phyloP scores from a whole-genome alignment of 371 early-diverging fungal genomes.

The Saksenaea oblongispora region DNA sequence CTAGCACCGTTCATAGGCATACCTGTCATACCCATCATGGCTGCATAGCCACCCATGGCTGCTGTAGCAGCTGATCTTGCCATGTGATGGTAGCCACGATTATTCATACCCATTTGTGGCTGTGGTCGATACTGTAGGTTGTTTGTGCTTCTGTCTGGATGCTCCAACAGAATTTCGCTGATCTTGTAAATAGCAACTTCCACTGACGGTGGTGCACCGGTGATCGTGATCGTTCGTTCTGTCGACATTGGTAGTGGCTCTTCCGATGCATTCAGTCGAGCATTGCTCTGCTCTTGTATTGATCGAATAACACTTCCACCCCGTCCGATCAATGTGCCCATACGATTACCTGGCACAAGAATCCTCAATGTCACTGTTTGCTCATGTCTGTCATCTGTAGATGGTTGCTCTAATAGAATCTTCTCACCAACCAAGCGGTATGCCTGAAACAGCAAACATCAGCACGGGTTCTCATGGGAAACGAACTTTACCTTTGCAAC shows the following conservation, averaged over 20 bases:
- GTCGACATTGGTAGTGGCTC: conserved; percentile 73
- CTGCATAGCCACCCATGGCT: conserved; percentile 31
- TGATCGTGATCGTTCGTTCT: conserved; percentile 86
- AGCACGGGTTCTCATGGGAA: neutral
- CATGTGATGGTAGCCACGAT: conserved; percentile 9
- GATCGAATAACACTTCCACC: conserved; percentile 86
- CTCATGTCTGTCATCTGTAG: conserved; percentile 24
- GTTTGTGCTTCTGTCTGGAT: conserved; percentile 49
- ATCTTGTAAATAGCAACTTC: conserved; percentile 81
- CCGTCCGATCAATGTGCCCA: conserved; percentile 94
- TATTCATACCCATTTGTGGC: conserved; percentile 26
- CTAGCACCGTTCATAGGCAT: conserved; percentile 40
- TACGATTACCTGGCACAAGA: conserved; percentile 72
- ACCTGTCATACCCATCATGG: conserved; percentile 42
- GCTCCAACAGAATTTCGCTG: conserved; percentile 64
- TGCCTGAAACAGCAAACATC: conserved; percentile 44
- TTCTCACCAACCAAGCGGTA: conserved; percentile 74
- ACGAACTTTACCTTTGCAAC: conserved; percentile 64
- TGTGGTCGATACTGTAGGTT: conserved; percentile 64
- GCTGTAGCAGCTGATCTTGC: conserved; percentile 22
- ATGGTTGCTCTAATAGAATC: conserved; percentile 55
- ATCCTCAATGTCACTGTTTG: conserved; percentile 63
- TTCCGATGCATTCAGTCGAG: conserved; percentile 81
- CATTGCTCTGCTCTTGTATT: conserved; percentile 84
- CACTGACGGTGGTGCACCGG: conserved; percentile 79